These are phyloP conservation scores for Angophora floribunda DNA, from an alignment of 345 rosid species.

Conservation along the genomic window DNA sequence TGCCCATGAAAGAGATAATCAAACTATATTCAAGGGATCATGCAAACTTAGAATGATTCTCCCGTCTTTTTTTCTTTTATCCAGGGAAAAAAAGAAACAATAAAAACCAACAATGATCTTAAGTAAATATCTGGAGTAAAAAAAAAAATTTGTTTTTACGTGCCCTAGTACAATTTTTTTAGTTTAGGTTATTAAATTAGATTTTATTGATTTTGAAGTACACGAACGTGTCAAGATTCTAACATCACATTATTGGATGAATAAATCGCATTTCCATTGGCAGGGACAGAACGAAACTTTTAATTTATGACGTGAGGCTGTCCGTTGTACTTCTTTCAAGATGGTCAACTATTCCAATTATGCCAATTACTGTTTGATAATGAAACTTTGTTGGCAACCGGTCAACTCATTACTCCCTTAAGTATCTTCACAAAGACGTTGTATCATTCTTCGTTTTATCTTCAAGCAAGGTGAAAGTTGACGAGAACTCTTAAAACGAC, in stretches of 20 bases:
- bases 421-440: neutral
- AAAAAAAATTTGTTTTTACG: neutral
- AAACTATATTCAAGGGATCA: neutral
- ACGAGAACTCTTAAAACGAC: neutral
- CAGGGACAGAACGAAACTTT: neutral
- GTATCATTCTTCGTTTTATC: neutral
- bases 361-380: neutral
- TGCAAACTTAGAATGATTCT: neutral
- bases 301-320: neutral
- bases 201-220: neutral
- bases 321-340: neutral
- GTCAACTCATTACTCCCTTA: neutral
- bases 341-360: neutral
- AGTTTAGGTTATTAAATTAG: neutral
- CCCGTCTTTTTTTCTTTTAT: neutral
- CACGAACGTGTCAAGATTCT: neutral
- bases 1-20: neutral
- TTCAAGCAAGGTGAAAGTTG: neutral
- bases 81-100: neutral
- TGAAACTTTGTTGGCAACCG: neutral
- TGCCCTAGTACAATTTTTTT: neutral
- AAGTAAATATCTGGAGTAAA: neutral
- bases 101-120: neutral
- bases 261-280: neutral
- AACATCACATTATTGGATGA: neutral